Base-by-base conservation (phyloP, 106 monocot genomes). In the Gastrodia elata region DNA sequence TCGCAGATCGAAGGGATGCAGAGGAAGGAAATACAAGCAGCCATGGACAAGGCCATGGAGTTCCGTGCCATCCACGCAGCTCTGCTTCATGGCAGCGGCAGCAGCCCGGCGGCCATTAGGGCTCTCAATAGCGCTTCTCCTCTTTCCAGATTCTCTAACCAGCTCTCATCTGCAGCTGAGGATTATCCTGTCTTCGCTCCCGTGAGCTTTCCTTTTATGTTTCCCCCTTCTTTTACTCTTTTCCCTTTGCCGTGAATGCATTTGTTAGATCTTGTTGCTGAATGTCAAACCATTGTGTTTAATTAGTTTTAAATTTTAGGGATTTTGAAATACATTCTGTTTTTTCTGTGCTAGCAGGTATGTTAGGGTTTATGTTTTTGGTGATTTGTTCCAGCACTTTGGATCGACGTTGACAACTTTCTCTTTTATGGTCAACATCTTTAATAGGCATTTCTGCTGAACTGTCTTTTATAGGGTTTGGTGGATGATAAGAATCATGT, bases 131-230 rank as follows among this genome's bases (percentile, higher is more conserved):
- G 61, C 20, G 78, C 85, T 8, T 83, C 87, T 46, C 79, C 86
- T 10, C 35, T 89, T 61, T 75, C 86, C 34, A 73, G 85, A 65
- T 71, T 67, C 48, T 39, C 86, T 16, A 43, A 75, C 64, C 80
- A 84, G 61, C 39, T 82, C 71, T 64, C 83, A 30, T 34, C 64
- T 9, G 36, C 35, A 16, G 84, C 77, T 30, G 87, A 81, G 73
- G 96, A 97, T 43, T 97, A 97, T 80, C 96, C 96, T 28, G 90
- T 97, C 65, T 97, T 97, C 79, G 81, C 92, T 2, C 96, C 92
- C 67, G 96, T 97, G 73, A 82, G 83, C 18, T 30, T 67, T 61
- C 61, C 30, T 61, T 61, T 61, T 61, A 28, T 37, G 27, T 67
- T 67, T 37, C 20, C 37, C 37, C 15, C 27, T 26, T 18, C 37